Evolutionary conservation across 2,329 filamentous ascomycete genomes (phyloP).

Genomic region (Alternaria sp.): DNA sequence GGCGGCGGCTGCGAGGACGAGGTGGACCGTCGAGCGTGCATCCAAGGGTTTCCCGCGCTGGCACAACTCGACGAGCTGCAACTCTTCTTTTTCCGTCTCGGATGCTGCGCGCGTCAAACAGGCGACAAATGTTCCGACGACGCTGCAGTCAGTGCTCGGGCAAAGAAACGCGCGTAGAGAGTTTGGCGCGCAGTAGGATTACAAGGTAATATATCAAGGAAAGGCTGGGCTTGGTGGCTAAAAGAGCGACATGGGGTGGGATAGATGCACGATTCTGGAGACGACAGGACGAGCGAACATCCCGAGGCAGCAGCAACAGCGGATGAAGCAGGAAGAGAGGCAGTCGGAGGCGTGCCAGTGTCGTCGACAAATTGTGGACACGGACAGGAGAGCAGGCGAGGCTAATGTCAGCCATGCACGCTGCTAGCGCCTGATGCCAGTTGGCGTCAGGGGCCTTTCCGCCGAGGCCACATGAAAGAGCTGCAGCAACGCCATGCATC

Average conservation of each 20-base stretch:
- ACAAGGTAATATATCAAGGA: slow-evolving; percentile 43
- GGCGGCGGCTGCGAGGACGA: slow-evolving; percentile 41
- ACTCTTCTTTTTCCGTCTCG: slow-evolving; percentile 26
- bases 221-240: slow-evolving; percentile 38
- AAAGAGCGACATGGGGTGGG: slow-evolving; percentile 48
- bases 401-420: slow-evolving; percentile 10
- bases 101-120: slow-evolving; percentile 26
- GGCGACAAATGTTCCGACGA: slow-evolving; percentile 11
- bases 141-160: slow-evolving; percentile 9
- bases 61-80: slow-evolving; percentile 18
- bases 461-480: slow-evolving; percentile 12
- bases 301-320: slow-evolving; percentile 37
- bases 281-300: slow-evolving; percentile 41
- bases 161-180: slow-evolving; percentile 18
- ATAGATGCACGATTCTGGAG: slow-evolving; percentile 33
- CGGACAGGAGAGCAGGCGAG: slow-evolving; percentile 17
- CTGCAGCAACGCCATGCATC: slow-evolving; percentile 5
- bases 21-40: slow-evolving; percentile 48
- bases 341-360: slow-evolving; percentile 23
- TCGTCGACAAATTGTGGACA: slow-evolving; percentile 24
- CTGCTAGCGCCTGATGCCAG: slow-evolving; percentile 7
- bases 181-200: slow-evolving; percentile 32
- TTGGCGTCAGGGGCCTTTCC: slow-evolving; percentile 13
- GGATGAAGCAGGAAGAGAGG: slow-evolving; percentile 21
- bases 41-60: slow-evolving; percentile 41